phyloP scores from a whole-genome alignment of 1,139 yeast species.

The Debaryomyces sp. region DNA sequence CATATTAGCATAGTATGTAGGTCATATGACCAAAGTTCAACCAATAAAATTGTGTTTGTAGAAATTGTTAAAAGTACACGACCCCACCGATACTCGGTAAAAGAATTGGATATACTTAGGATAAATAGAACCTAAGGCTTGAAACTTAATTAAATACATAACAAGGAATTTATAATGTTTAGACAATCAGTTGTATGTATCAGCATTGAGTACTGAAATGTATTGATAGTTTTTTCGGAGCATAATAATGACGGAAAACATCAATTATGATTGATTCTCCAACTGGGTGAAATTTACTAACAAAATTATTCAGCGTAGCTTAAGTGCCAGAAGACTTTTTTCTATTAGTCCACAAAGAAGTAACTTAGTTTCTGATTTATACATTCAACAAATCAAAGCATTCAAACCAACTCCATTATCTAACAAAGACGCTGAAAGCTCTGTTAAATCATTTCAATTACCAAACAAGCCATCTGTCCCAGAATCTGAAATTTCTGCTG shows the following conservation, averaged over 20 bases:
- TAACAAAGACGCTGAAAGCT: constrained; percentile 73
- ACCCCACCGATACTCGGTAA: constrained; percentile 24
- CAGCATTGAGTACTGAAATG: not conserved
- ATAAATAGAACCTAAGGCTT: not conserved
- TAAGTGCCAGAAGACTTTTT: constrained; percentile 45
- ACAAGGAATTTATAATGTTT: constrained; percentile 29
- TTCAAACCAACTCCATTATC: constrained; percentile 83
- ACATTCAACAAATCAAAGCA: constrained; percentile 81
- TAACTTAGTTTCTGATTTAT: constrained; percentile 82
- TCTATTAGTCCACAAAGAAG: constrained; percentile 48
- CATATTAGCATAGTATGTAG: constrained; percentile 1
- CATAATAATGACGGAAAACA: not conserved
- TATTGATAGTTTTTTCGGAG: not conserved
- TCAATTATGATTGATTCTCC: not conserved
- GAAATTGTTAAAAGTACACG: constrained; percentile 12
- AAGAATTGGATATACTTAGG: constrained; percentile 14
- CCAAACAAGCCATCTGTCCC: constrained; percentile 79
- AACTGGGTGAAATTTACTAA: constrained; percentile 7
- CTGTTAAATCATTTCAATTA: constrained; percentile 79
- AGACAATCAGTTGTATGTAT: constrained; percentile 47
- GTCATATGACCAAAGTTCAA: constrained; percentile 7
- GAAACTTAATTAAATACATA: constrained; percentile 1
- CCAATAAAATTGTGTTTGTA: constrained; percentile 12
- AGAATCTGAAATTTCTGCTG: constrained; percentile 70
- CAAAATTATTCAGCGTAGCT: constrained; percentile 29